Percentiles rank a stretch among this genome's conserved stretches.
Conservation (phyloP, 2,329 filamentous ascomycete genomes). For the Ophiosphaerella korrae region DNA sequence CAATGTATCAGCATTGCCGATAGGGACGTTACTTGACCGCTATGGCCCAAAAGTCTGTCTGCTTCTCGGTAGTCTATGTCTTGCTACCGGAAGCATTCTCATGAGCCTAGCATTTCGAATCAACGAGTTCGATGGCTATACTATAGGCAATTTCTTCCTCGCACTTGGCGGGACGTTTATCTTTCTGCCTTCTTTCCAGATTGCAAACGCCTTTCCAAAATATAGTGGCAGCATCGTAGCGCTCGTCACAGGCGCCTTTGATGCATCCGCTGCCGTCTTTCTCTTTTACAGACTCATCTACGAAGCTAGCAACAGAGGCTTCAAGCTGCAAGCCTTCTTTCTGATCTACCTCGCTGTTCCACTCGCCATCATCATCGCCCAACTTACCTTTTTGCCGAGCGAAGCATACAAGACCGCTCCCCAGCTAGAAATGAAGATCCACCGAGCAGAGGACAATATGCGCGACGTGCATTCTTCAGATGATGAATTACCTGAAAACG, state of each 20-base stretch:
- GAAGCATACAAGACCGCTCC: conserved; percentile 75
- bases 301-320: conserved; percentile 60
- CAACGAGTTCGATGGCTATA: conserved; percentile 54
- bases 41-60: conserved; percentile 44
- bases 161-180: conserved; percentile 80
- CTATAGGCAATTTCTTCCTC: conserved; percentile 75
- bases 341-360: conserved; percentile 74
- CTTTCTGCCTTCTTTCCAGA: conserved; percentile 82
- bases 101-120: conserved; percentile 47
- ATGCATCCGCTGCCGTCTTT: conserved; percentile 80
- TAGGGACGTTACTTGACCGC: conserved; percentile 45
- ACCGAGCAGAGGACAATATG: conserved; percentile 35
- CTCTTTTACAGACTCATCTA: conserved; percentile 75
- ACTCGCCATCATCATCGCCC: conserved; percentile 65
- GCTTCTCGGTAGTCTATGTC: conserved; percentile 37
- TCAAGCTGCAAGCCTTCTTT: conserved; percentile 73
- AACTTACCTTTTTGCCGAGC: conserved; percentile 73
- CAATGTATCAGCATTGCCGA: conserved; percentile 46
- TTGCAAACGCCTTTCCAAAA: conserved; percentile 81
- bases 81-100: conserved; percentile 41
- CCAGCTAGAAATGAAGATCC: conserved; percentile 44
- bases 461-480: conserved; percentile 60
- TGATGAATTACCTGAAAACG: conserved; percentile 56
- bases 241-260: conserved; percentile 79
- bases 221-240: conserved; percentile 80